Evolutionary conservation across 2,329 filamentous ascomycete genomes (phyloP).

Genomic region (Anisogramma anomala): DNA sequence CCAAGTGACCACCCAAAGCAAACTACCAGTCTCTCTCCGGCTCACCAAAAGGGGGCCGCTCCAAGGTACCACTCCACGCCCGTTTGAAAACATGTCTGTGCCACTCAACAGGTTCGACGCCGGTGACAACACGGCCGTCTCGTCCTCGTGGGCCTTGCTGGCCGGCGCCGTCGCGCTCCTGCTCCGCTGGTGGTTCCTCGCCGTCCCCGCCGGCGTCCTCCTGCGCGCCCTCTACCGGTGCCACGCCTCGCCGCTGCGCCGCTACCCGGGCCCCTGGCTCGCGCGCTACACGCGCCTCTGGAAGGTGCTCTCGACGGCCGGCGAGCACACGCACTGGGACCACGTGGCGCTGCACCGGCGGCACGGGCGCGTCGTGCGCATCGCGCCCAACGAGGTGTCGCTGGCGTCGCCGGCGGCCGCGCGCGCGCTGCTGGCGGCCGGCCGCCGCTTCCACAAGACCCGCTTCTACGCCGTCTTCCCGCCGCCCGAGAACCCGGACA

Average conservation of each 20-base stretch:
- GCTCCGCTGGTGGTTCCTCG: slow-evolving; percentile 21
- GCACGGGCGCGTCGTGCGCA: slow-evolving; percentile 38
- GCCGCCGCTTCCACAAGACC: slow-evolving; percentile 42
- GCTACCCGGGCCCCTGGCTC: slow-evolving; percentile 25
- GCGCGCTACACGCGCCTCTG: slow-evolving; percentile 28
- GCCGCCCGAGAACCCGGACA: slow-evolving; percentile 44
- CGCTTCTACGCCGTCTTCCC: slow-evolving; percentile 43
- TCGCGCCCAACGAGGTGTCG: slow-evolving; percentile 37
- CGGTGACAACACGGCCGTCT: slow-evolving; percentile 15
- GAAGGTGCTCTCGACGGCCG: slow-evolving; percentile 29
- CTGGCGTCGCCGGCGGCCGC: slow-evolving; percentile 34
- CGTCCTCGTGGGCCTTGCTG: slow-evolving; percentile 18
- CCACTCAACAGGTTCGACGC: slow-evolving; percentile 18
- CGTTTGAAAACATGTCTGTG: slow-evolving; percentile 18
- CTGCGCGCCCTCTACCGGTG: slow-evolving; percentile 21
- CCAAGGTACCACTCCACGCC: no score
- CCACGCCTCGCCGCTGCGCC: slow-evolving; percentile 25
- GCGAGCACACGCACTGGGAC: slow-evolving; percentile 30
- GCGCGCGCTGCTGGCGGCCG: slow-evolving; percentile 33
- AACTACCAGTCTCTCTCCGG: neutral
- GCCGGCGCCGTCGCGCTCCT: slow-evolving; percentile 16
- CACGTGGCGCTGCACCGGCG: slow-evolving; percentile 33
- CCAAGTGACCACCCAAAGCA: neutral
- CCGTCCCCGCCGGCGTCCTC: slow-evolving; percentile 20
- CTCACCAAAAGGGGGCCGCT: no score